Percentiles rank a stretch among this genome's conserved stretches.
phyloP scores from a whole-genome alignment of 2,329 filamentous ascomycete species.

The Fusarium verticillioides region DNA sequence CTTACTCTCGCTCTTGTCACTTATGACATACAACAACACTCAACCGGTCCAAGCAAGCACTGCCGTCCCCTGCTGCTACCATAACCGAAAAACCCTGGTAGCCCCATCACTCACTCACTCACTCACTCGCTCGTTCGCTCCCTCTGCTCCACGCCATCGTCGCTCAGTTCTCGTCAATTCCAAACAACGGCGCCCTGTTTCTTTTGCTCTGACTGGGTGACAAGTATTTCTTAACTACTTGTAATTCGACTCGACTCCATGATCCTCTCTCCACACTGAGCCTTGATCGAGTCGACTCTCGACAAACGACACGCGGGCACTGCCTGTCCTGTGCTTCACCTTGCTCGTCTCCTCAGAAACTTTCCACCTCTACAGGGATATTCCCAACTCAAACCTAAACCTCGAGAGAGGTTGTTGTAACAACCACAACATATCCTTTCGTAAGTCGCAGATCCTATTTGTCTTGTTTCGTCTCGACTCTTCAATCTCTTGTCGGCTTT shows the following conservation, averaged over 20 bases:
- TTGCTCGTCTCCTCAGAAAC: slow-evolving; percentile 43
- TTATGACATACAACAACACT: slow-evolving; percentile 19
- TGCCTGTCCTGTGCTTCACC: slow-evolving; percentile 34
- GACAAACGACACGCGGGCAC: slow-evolving; percentile 24
- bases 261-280: slow-evolving; percentile 34
- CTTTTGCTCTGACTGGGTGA: slow-evolving; percentile 26
- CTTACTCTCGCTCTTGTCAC: slow-evolving; percentile 23
- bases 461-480: slow-evolving; percentile 4
- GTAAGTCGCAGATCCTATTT: slow-evolving; percentile 38
- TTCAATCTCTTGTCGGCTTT: slow-evolving; percentile 4
- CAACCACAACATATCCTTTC: slow-evolving; percentile 42
- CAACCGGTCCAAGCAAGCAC: slow-evolving; percentile 1
- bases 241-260: slow-evolving; percentile 35
- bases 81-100: slow-evolving; percentile 36
- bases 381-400: slow-evolving; percentile 41
- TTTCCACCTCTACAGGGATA: slow-evolving; percentile 42
- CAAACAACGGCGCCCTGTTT: slow-evolving; percentile 41
- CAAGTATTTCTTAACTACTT: slow-evolving; percentile 5
- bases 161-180: slow-evolving; percentile 36
- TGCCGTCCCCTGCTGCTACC: slow-evolving; percentile 30
- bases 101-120: slow-evolving; percentile 31
- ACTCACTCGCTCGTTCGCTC: slow-evolving; percentile 19
- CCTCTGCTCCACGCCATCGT: slow-evolving; percentile 37
- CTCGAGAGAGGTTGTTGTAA: slow-evolving; percentile 35
- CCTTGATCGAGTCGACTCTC: slow-evolving; percentile 25